Percentiles rank a stretch among this genome's conserved stretches.
These are phyloP conservation scores for Verruconis gallopava DNA, from an alignment of 2,329 filamentous ascomycete genomes.

Conservation along the genomic window DNA sequence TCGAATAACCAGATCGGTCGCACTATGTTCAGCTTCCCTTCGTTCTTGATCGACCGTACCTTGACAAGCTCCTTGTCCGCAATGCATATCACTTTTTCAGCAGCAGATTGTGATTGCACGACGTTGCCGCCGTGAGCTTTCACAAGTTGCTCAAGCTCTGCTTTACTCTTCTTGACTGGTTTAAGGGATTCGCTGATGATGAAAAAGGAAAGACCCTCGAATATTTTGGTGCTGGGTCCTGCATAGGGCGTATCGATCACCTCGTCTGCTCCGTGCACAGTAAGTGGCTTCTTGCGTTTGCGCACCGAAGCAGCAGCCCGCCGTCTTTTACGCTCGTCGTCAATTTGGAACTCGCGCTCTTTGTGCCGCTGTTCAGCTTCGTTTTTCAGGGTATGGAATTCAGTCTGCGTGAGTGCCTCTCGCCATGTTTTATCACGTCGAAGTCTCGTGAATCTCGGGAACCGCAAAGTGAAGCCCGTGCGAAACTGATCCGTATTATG, in stretches of 20 bases:
- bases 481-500: constrained; percentile 66
- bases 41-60: constrained; percentile 69
- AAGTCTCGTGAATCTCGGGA: constrained; percentile 76
- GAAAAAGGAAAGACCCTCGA: constrained; percentile 65
- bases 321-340: constrained; percentile 51
- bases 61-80: constrained; percentile 69
- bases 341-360: constrained; percentile 55
- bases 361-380: constrained; percentile 59
- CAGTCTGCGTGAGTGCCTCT: constrained; percentile 61
- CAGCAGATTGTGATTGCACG: constrained; percentile 56
- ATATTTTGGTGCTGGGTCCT: constrained; percentile 50
- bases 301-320: constrained; percentile 33
- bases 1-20: constrained; percentile 74
- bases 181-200: constrained; percentile 63
- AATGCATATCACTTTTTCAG: constrained; percentile 53
- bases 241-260: constrained; percentile 38
- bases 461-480: constrained; percentile 65
- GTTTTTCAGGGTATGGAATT: constrained; percentile 60
- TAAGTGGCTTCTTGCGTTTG: constrained; percentile 56
- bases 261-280: constrained; percentile 58
- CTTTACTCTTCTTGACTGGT: constrained; percentile 62
- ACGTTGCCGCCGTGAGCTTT: constrained; percentile 73
- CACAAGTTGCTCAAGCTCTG: constrained; percentile 65
- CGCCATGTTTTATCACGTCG: constrained; percentile 78
- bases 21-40: constrained; percentile 57